A percentile compares a stretch with the other conserved stretches of the same genome.
Conservation (phyloP, 1,139 yeast genomes). For the Scheffersomyces titani region DNA sequence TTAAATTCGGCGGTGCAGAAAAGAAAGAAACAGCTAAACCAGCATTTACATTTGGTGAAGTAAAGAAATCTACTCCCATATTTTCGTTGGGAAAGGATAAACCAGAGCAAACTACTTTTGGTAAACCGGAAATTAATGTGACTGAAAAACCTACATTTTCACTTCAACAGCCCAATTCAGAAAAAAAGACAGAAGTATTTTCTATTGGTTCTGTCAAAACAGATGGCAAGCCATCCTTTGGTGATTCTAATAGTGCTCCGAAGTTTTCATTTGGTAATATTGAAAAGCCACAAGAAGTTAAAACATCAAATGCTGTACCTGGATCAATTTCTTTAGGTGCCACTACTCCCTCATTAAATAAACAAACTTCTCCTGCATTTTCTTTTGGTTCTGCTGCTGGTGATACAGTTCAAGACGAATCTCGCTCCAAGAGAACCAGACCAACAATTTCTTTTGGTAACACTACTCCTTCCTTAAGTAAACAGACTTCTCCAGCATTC, state of each 20-base stretch:
- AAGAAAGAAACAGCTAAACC: conserved; percentile 3
- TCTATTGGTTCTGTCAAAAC: conserved; percentile 9
- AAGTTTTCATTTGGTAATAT: conserved; percentile 10
- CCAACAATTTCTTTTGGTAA: conserved; percentile 5
- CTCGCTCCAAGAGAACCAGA: not conserved
- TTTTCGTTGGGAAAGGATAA: not conserved
- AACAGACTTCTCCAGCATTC: conserved; percentile 1
- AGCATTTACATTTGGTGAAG: conserved; percentile 5
- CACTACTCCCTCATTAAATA: not conserved
- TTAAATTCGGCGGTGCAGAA: not conserved
- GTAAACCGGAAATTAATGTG: not conserved
- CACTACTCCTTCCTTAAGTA: not conserved
- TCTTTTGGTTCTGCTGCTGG: conserved; percentile 2
- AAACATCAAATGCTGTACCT: conserved; percentile 2
- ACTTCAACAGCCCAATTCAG: conserved; percentile 1
- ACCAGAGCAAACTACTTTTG: not conserved
- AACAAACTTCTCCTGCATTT: conserved; percentile 1
- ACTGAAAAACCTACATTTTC: conserved; percentile 3
- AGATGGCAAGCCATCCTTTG: not conserved
- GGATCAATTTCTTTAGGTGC: not conserved
- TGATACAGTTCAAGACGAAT: not conserved
- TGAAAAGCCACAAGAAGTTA: conserved; percentile 5
- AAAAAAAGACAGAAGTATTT: conserved; percentile 5
- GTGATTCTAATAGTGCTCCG: conserved; percentile 1
- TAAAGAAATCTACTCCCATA: not conserved